A percentile compares a stretch with the other conserved stretches of the same genome.
Evolutionary conservation across 805 yeast genomes (phyloP).

Genomic region (Candida vartiovaarae): DNA sequence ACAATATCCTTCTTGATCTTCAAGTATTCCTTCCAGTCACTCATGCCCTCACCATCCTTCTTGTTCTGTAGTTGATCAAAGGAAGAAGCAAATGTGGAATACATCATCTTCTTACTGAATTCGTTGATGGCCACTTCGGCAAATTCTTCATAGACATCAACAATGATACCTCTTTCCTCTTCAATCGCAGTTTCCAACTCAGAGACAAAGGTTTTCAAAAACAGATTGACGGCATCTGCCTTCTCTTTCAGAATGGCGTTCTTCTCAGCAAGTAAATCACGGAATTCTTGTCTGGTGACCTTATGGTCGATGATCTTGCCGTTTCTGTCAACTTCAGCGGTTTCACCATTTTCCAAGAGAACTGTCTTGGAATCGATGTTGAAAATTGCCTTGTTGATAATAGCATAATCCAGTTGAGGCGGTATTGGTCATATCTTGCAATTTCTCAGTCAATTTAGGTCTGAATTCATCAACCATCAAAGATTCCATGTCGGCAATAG

Average conservation of each 20-base stretch:
- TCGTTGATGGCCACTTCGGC: conserved; percentile 60
- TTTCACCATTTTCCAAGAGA: conserved; percentile 26
- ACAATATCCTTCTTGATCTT: conserved; percentile 48
- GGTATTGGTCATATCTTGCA: conserved; percentile 27
- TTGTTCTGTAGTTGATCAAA: conserved; percentile 16
- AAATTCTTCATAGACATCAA: conserved; percentile 69
- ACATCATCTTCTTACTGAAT: conserved; percentile 53
- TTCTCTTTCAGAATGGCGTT: conserved; percentile 24
- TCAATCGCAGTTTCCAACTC: conserved; percentile 28
- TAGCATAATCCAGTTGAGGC: conserved; percentile 24
- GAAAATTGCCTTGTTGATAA: conserved; percentile 27
- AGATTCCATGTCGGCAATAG: conserved; percentile 27
- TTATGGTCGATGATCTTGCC: conserved; percentile 30
- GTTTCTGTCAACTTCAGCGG: conserved; percentile 27
- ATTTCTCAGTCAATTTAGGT: conserved; percentile 26
- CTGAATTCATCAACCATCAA: conserved; percentile 22
- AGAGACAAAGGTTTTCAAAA: conserved; percentile 24
- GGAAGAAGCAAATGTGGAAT: conserved; percentile 20
- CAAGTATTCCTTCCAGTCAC: conserved; percentile 57
- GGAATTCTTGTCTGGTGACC: conserved; percentile 40
- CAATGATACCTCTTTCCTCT: conserved; percentile 35
- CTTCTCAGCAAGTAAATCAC: conserved; percentile 33
- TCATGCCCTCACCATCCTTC: conserved; percentile 33
- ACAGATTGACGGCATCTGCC: conserved; percentile 27
- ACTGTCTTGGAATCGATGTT: conserved; percentile 32